These are phyloP conservation scores for Leccinum boreale DNA, from an alignment of 768 basidiomycete species.

Conservation along the genomic window DNA sequence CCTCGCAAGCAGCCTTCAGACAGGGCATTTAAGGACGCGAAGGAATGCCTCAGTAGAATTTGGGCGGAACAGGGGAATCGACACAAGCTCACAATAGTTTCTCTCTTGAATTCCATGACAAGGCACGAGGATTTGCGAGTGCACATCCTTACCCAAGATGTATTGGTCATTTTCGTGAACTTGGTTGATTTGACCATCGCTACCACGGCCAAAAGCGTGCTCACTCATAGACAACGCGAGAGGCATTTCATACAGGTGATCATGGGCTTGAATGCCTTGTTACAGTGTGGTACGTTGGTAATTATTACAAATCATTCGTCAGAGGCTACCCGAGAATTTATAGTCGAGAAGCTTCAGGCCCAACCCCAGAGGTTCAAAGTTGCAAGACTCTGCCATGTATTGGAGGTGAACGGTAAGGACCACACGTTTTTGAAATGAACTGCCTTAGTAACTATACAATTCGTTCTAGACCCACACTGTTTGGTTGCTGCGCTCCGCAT, in stretches of 20 bases:
- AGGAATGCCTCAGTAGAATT: slow-evolving; percentile 9
- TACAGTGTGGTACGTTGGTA: no score
- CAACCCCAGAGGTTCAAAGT: no score
- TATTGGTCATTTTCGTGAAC: slow-evolving; percentile 9
- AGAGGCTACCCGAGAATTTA: no score
- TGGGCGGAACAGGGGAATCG: slow-evolving; percentile 9
- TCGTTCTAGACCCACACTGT: slow-evolving; percentile 1
- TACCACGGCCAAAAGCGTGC: no score
- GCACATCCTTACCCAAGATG: background rate
- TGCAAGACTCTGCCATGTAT: background rate
- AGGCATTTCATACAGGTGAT: slow-evolving; percentile 7
- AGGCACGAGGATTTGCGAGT: slow-evolving; percentile 12
- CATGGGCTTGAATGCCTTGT: no score
- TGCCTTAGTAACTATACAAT: no score
- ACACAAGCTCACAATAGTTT: slow-evolving; percentile 17
- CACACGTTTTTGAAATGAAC: no score
- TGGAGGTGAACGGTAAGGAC: slow-evolving; percentile 12
- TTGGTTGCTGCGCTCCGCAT: slow-evolving; percentile 18
- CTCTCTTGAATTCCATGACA: slow-evolving; percentile 20
- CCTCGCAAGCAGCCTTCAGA: no score
- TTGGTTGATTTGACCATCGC: slow-evolving; percentile 12
- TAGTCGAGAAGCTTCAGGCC: no score
- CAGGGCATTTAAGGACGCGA: background rate
- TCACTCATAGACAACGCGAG: background rate
- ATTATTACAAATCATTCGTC: no score